phyloP scores from a whole-genome alignment of 1,139 yeast genomes.

The Kodamaea fungicola region DNA sequence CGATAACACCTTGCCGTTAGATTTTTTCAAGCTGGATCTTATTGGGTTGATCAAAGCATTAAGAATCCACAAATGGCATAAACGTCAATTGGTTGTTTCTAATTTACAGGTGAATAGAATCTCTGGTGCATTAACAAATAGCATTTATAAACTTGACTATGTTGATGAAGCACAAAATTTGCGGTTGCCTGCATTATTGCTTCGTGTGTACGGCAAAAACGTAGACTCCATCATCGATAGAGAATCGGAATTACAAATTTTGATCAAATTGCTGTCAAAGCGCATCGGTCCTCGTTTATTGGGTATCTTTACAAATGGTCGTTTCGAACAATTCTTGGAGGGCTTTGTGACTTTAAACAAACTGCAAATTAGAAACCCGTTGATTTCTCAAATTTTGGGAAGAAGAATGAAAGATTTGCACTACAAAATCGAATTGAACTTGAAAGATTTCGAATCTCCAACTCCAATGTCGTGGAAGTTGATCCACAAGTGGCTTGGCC shows the following conservation, averaged over 20 bases:
- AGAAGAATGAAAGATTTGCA: constrained; percentile 96
- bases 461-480: constrained; percentile 66
- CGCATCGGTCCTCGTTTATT: constrained; percentile 84
- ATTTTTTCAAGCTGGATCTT: constrained; percentile 82
- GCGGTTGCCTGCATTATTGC: constrained; percentile 47
- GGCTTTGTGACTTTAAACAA: constrained; percentile 75
- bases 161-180: constrained; percentile 23
- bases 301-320: constrained; percentile 87
- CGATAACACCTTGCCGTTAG: constrained; percentile 74
- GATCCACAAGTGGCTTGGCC: constrained; percentile 66
- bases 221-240: constrained; percentile 86
- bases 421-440: constrained; percentile 65
- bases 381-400: constrained; percentile 80
- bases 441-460: constrained; percentile 31
- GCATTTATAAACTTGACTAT: constrained; percentile 68
- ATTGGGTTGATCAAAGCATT: constrained; percentile 61
- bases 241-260: constrained; percentile 67
- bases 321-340: constrained; percentile 87
- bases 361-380: constrained; percentile 69
- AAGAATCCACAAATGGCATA: constrained; percentile 76
- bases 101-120: constrained; percentile 56
- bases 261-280: constrained; percentile 69
- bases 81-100: constrained; percentile 38
- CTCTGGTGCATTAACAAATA: constrained; percentile 90
- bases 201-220: constrained; percentile 89